phyloP scores from a whole-genome alignment of 208 protist genomes.

The Angomonas desouzai region DNA sequence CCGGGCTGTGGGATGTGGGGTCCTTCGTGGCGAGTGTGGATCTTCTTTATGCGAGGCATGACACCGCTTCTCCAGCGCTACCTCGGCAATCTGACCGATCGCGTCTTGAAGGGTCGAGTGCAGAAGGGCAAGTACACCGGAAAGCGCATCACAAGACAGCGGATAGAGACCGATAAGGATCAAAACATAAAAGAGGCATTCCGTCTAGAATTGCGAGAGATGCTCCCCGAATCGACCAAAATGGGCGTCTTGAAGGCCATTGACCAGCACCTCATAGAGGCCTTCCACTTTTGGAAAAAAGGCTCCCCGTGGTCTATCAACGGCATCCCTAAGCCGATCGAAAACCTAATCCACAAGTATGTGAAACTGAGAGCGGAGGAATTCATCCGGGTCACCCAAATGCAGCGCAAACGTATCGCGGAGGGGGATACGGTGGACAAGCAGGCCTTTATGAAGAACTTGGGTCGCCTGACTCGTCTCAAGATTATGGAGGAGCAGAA shows the following conservation, averaged over 20 bases:
- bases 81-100: conserved; percentile 98
- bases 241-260: conserved; percentile 97
- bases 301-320: conserved; percentile 99
- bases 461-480: conserved; percentile 98
- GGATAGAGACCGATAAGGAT: conserved; percentile 99
- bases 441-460: conserved; percentile 99
- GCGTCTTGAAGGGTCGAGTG: conserved; percentile 99
- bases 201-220: conserved; percentile 99
- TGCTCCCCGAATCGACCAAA: conserved; percentile 99
- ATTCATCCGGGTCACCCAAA: conserved; percentile 99
- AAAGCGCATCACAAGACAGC: conserved; percentile 99
- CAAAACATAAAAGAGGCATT: conserved; percentile 99
- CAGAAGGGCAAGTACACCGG: conserved; percentile 94
- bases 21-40: conserved; percentile 99
- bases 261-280: conserved; percentile 99
- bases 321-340: conserved; percentile 97
- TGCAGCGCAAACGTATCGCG: conserved; percentile 98
- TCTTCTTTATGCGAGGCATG: conserved; percentile 99
- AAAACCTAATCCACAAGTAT: conserved; percentile 99
- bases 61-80: conserved; percentile 99
- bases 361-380: conserved; percentile 99
- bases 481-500: conserved; percentile 99
- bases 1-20: conserved; percentile 99
- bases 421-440: conserved; percentile 99
- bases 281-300: conserved; percentile 99